Evolutionary conservation across 2,329 filamentous ascomycete species (phyloP), one percentile per base, ranked within the genome.

Genomic region (Dactylella cylindrospora): DNA sequence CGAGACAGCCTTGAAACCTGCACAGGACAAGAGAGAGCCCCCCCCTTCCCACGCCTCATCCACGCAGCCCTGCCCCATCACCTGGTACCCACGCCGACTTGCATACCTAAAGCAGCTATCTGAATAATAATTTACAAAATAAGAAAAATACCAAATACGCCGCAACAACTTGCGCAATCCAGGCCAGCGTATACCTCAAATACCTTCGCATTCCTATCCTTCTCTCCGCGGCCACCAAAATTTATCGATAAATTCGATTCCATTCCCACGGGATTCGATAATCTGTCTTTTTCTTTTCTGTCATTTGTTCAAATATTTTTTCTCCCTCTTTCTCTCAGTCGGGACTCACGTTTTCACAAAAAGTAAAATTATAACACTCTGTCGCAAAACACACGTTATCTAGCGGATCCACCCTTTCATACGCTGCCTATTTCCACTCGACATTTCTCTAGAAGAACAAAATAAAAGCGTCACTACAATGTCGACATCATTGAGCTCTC

Each of bases 1-100:
- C 47, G 47, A 61, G 55, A 61, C 55, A 52, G 26, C 41, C 28
- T 49, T 61, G 55, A 53, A 61, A 61, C 55, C 23, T 29, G 15
- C 15, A 25, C 33, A 53, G 10, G 20, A 35, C 15, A 12, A 28
- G 31, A 20, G 28, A 61, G 47, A 53, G 55, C 55, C 47, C 43
- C 55, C 40, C 22, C 17, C 32, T 6, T 29, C 28, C 35, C 29
- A 13, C 29, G 38, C 36, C 19, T n/a, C n/a, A n/a, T n/a, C n/a
- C n/a, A n/a, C n/a, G n/a, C n/a, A n/a, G n/a, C n/a, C n/a, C n/a
- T n/a, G n/a, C 28, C 38, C 7, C 47, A 38, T 12, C 39, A 31
- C 25, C 28, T 40, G 12, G 49, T 41, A 36, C 51, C 22, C 35
- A 41, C 29, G 46, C 46, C 40, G 41, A 60, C 52, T 33, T 33